Conservation (phyloP, 805 yeast species). For the Candida insectalens region DNA sequence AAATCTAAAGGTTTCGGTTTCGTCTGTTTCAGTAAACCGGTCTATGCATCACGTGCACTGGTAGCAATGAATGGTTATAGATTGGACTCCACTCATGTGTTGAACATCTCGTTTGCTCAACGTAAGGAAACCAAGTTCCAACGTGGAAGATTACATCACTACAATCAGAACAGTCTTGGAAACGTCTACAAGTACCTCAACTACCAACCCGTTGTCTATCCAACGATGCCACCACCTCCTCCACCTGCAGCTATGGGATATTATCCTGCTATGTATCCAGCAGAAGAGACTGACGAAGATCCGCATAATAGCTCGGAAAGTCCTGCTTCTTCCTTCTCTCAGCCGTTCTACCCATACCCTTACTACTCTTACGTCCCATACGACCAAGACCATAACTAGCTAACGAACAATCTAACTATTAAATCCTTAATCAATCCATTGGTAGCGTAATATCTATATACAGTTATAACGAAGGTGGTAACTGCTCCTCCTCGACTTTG, state of each 20-base stretch:
- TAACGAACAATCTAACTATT: too few species aligned
- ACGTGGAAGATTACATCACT: slow-evolving; percentile 24
- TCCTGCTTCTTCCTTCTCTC: neutral
- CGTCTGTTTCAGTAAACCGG: slow-evolving; percentile 60
- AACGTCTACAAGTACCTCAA: slow-evolving; percentile 17
- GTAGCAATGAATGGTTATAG: slow-evolving; percentile 50
- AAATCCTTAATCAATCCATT: too few species aligned
- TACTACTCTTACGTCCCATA: slow-evolving; percentile 1
- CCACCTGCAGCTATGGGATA: slow-evolving; percentile 1
- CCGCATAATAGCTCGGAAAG: too few species aligned
- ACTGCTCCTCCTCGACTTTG: too few species aligned
- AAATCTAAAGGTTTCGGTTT: slow-evolving; percentile 74
- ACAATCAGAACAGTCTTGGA: slow-evolving; percentile 25
- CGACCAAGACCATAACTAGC: too few species aligned
- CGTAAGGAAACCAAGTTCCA: slow-evolving; percentile 47
- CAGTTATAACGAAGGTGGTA: too few species aligned
- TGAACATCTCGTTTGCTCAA: slow-evolving; percentile 65
- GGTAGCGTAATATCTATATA: too few species aligned
- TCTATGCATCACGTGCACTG: slow-evolving; percentile 62
- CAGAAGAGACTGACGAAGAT: too few species aligned
- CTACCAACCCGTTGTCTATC: slow-evolving; percentile 5
- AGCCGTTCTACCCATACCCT: slow-evolving; percentile 1
- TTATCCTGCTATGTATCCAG: neutral
- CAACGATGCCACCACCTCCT: slow-evolving; percentile 3
- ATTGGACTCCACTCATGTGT: slow-evolving; percentile 19